These are phyloP conservation scores for Geranium rotundifolium DNA, from an alignment of 345 rosid species.

Conservation along the genomic window DNA sequence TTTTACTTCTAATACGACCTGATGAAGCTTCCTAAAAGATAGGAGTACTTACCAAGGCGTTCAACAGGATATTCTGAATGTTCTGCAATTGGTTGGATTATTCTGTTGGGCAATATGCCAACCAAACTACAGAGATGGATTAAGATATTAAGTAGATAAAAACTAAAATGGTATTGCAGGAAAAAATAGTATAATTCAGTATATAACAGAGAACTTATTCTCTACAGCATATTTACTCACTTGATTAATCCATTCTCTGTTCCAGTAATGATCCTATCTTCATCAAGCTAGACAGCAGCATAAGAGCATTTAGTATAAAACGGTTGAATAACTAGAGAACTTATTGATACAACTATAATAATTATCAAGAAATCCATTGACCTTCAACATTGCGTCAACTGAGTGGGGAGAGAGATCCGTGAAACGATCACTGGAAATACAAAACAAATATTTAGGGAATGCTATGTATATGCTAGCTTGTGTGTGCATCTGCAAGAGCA, in stretches of 20 bases:
- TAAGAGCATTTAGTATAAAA: conserved; percentile 5
- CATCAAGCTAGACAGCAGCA: conserved; percentile 55
- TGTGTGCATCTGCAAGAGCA: too few species aligned
- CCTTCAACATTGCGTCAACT: conserved; percentile 72
- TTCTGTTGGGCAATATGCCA: conserved; percentile 79
- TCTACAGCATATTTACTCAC: conserved; percentile 19
- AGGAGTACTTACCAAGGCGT: conserved; percentile 60
- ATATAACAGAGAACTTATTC: not conserved
- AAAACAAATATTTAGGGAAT: conserved; percentile 8
- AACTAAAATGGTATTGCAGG: not conserved
- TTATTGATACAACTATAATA: conserved; percentile 5
- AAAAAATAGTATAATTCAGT: not conserved
- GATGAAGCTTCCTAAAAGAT: not conserved
- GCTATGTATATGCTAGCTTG: not conserved
- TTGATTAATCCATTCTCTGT: conserved; percentile 83
- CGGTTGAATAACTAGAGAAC: not conserved
- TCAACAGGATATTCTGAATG: conserved; percentile 84
- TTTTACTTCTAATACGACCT: not conserved
- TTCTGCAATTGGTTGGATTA: conserved; percentile 84
- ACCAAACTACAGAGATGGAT: conserved; percentile 50
- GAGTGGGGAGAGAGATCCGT: conserved; percentile 73
- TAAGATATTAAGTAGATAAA: conserved; percentile 6
- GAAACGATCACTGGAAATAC: conserved; percentile 73
- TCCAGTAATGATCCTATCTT: conserved; percentile 73
- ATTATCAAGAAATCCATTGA: conserved; percentile 14